phyloP scores from a whole-genome alignment of 805 yeast species.

The Nakazawaea peltata region DNA sequence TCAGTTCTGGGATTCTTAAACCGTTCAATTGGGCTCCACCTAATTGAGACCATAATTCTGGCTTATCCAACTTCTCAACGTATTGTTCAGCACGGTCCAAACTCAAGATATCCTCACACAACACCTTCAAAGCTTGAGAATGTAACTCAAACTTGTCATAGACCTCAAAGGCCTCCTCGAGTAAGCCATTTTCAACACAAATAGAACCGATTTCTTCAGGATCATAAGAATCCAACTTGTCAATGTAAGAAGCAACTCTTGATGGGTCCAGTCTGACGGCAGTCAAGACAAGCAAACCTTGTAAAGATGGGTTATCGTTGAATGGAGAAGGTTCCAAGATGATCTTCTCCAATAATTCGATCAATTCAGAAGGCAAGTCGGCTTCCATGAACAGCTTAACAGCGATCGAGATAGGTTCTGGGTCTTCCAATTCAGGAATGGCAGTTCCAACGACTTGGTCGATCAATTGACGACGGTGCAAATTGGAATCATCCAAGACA shows the following conservation, averaged over 20 bases:
- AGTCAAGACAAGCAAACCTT: conserved; percentile 86
- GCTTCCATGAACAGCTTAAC: conserved; percentile 96
- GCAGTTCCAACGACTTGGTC: conserved; percentile 96
- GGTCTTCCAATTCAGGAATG: conserved; percentile 86
- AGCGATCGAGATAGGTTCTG: conserved; percentile 88
- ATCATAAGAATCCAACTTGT: conserved; percentile 84
- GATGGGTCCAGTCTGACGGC: conserved; percentile 93
- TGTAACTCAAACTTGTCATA: conserved; percentile 78
- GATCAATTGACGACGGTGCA: conserved; percentile 83
- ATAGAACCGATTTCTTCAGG: conserved; percentile 90
- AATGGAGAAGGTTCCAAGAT: conserved; percentile 96
- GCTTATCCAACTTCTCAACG: conserved; percentile 80
- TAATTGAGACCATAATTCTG: conserved; percentile 89
- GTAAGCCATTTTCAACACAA: conserved; percentile 79
- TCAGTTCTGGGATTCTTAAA: conserved; percentile 83
- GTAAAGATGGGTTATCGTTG: conserved; percentile 90
- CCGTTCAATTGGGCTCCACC: conserved; percentile 97
- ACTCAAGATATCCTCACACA: conserved; percentile 89
- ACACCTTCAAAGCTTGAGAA: conserved; percentile 76
- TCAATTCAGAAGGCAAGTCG: conserved; percentile 85
- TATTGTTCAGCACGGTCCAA: conserved; percentile 91
- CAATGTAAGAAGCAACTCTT: conserved; percentile 76
- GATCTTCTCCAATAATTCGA: conserved; percentile 92
- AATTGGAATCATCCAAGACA: conserved; percentile 68
- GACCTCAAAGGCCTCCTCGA: conserved; percentile 92